phyloP scores from a whole-genome alignment of 768 basidiomycete genomes.

The Fistulinella prunicolor region DNA sequence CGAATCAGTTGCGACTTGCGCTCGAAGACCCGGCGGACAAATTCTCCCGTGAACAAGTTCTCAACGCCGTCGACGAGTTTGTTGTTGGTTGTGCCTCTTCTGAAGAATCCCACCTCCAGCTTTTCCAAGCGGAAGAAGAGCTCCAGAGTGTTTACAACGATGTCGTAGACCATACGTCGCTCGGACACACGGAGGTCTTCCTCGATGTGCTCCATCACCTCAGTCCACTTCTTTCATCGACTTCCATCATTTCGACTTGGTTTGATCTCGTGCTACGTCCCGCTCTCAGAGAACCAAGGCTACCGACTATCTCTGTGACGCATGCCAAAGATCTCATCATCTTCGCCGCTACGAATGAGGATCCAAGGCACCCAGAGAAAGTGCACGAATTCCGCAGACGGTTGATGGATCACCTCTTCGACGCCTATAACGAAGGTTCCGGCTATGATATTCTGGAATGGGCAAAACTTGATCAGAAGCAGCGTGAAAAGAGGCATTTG shows the following conservation, averaged over 20 bases:
- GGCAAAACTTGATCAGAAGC: constrained; percentile 60
- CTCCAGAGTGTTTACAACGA: constrained; percentile 62
- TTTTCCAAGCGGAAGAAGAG: constrained; percentile 60
- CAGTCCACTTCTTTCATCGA: constrained; percentile 55
- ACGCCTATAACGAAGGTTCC: constrained; percentile 73
- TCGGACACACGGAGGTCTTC: constrained; percentile 63
- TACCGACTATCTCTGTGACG: constrained; percentile 54
- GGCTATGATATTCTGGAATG: constrained; percentile 73
- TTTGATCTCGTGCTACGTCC: constrained; percentile 78
- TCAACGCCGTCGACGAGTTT: constrained; percentile 53
- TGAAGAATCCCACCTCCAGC: constrained; percentile 41
- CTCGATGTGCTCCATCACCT: constrained; percentile 65
- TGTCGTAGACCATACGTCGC: constrained; percentile 58
- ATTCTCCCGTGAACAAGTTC: constrained; percentile 46
- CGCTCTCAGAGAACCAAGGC: constrained; percentile 69
- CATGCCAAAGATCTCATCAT: constrained; percentile 74
- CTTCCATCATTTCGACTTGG: constrained; percentile 73
- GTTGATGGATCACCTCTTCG: constrained; percentile 70
- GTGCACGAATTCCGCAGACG: constrained; percentile 64
- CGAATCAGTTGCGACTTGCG: constrained; percentile 54
- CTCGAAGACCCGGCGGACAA: constrained; percentile 55
- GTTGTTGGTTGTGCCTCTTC: constrained; percentile 49
- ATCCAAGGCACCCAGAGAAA: constrained; percentile 45
- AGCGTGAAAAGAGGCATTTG: constrained; percentile 54
- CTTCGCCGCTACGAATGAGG: constrained; percentile 51